Evolutionary conservation across 1,139 yeast species (phyloP), one percentile per base, ranked within the genome.

Genomic region (Meyerozyma athensensis): DNA sequence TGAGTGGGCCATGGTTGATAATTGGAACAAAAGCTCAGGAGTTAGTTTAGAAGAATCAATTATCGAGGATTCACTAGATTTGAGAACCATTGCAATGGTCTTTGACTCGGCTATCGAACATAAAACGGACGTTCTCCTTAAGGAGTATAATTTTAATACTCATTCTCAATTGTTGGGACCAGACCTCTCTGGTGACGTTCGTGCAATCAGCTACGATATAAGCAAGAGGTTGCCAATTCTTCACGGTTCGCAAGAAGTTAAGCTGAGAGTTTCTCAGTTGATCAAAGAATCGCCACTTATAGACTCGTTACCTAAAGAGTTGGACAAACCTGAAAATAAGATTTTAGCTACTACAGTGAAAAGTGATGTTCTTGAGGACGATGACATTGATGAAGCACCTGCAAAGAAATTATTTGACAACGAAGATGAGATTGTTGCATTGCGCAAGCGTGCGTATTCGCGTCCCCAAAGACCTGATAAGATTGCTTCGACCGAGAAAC

Each of bases 1-100:
- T 9, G 32, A 28, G n/a, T 28, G 32, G 32, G 20, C 19, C 13
- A 19, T 28, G 7, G 32, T 28, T 12, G 32, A 28, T 14, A 18
- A 28, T 7, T 28, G 32, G 32, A n/a, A 24, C 7, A 9, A 13
- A 24, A 24, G 13, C 26, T 9, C 26, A n/a, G 28, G 7, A 17
- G 28, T 12, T 24, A 7, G 17, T 7, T n/a, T 13, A 12, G 28
- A n/a, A 9, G 28, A 24, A n/a, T 24, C n/a, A n/a, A n/a, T n/a
- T n/a, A n/a, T n/a, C n/a, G n/a, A n/a, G n/a, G n/a, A n/a, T n/a
- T n/a, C 28, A 9, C 14, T 24, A 4, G 17, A 17, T 24, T 14
- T 8, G 7, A n/a, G 13, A 5, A 24, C 12, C 3, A 24, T 24
- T n/a, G 28, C 28, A 3, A 12, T 17, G 8, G 3, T 24, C 4